Percentiles rank a stretch among this genome's conserved stretches.
These are phyloP conservation scores for Boletus subcaerulescens DNA, from an alignment of 768 basidiomycete genomes.

Conservation along the genomic window DNA sequence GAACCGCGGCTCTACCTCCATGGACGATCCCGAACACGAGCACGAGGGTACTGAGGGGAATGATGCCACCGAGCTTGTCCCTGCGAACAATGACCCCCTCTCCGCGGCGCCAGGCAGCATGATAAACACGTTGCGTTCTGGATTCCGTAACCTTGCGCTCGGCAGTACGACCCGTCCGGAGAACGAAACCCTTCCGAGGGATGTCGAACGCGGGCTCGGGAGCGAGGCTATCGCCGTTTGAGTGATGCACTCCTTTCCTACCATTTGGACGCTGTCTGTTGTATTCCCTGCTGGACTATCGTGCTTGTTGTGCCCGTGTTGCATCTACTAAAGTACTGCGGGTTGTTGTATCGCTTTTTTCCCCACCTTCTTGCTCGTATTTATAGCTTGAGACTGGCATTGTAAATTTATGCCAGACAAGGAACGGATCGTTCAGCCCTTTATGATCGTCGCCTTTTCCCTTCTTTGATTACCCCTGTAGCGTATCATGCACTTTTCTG, in stretches of 20 bases:
- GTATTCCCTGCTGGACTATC: neutral
- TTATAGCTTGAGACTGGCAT: neutral
- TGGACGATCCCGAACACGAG: conserved; percentile 27
- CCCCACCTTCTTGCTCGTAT: neutral
- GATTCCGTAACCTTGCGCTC: conserved; percentile 25
- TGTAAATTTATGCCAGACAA: neutral
- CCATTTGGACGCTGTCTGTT: neutral
- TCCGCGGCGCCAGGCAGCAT: conserved; percentile 12
- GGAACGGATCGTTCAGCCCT: neutral
- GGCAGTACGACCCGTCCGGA: conserved; percentile 17
- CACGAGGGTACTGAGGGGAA: conserved; percentile 10
- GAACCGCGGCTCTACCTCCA: conserved; percentile 23
- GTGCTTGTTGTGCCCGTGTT: neutral
- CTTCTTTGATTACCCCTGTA: neutral
- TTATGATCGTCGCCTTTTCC: no score
- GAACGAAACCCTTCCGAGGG: conserved; percentile 27
- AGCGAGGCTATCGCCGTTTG: conserved; percentile 9
- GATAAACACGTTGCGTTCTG: conserved; percentile 26
- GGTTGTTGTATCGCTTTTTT: neutral
- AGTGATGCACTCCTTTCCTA: neutral
- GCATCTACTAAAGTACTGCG: neutral
- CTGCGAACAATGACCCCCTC: conserved; percentile 11
- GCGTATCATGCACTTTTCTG: neutral
- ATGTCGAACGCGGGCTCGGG: conserved; percentile 25
- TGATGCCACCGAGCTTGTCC: neutral